phyloP scores from a whole-genome alignment of 2,329 filamentous ascomycete species.

The Ophioceras dolichostomum region DNA sequence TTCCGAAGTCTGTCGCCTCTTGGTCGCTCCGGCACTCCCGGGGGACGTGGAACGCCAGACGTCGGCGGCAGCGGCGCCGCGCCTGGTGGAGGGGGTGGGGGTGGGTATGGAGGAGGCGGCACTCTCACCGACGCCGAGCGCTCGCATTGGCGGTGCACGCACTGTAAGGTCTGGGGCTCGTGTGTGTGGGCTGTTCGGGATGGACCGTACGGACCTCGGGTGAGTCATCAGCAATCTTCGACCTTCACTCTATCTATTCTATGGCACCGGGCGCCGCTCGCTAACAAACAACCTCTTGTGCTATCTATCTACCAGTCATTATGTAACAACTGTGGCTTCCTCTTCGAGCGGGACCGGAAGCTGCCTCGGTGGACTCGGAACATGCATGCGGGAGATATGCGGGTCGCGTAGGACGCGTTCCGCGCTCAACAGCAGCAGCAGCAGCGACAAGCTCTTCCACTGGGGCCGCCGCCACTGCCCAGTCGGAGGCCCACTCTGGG shows the following conservation, averaged over 20 bases:
- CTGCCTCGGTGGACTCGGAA: constrained; percentile 67
- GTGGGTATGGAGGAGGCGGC: constrained; percentile 54
- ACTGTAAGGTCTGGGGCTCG: constrained; percentile 79
- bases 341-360: constrained; percentile 78
- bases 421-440: too few species aligned
- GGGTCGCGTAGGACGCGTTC: constrained; percentile 10
- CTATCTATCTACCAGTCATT: constrained; percentile 64
- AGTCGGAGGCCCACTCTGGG: too few species aligned
- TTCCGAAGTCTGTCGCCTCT: constrained; percentile 81
- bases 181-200: constrained; percentile 93
- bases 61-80: constrained; percentile 60
- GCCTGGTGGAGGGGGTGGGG: constrained; percentile 41
- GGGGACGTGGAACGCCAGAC: constrained; percentile 70
- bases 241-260: too few species aligned
- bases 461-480: too few species aligned
- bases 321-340: constrained; percentile 84
- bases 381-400: constrained; percentile 38
- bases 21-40: constrained; percentile 54
- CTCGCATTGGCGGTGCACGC: constrained; percentile 72
- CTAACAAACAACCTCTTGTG: too few species aligned
- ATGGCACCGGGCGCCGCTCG: too few species aligned
- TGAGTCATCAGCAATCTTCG: too few species aligned
- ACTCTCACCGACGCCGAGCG: constrained; percentile 67
- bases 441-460: too few species aligned
- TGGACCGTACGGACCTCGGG: constrained; percentile 72